Evolutionary conservation across 2,329 filamentous ascomycete genomes (phyloP).

Genomic region (Alternaria metachromatica): DNA sequence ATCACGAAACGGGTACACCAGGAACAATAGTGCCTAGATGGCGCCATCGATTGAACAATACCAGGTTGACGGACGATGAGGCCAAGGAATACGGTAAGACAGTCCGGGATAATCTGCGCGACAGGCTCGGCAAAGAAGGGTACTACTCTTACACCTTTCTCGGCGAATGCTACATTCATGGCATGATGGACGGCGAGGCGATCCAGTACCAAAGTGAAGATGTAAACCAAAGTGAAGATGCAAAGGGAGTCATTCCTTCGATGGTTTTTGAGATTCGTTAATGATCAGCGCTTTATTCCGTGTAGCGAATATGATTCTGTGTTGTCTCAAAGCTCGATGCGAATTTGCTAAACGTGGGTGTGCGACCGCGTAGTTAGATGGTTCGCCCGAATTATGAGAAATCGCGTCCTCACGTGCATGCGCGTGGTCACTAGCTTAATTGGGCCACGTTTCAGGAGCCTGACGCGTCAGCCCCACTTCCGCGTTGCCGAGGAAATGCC

Average conservation of each 20-base stretch:
- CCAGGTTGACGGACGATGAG: neutral
- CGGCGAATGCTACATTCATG: neutral
- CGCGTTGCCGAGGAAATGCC: neutral
- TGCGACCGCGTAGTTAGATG: neutral
- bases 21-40: too few relatives aligned
- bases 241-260: neutral
- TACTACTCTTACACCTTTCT: neutral
- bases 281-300: neutral
- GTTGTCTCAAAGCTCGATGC: neutral
- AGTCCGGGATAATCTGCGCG: neutral
- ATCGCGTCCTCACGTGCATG: neutral
- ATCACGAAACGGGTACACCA: too few relatives aligned
- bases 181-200: neutral
- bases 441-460: neutral
- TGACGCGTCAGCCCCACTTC: neutral
- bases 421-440: neutral
- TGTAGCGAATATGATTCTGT: neutral
- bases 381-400: neutral
- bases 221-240: neutral
- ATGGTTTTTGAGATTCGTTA: neutral
- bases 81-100: neutral
- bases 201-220: neutral
- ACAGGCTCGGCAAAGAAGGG: neutral
- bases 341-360: neutral
- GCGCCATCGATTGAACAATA: too few relatives aligned